A percentile compares a stretch with the other conserved stretches of the same genome.
Evolutionary conservation across 495 filamentous ascomycete genomes (phyloP).

Genomic region (Xylona heveae): DNA sequence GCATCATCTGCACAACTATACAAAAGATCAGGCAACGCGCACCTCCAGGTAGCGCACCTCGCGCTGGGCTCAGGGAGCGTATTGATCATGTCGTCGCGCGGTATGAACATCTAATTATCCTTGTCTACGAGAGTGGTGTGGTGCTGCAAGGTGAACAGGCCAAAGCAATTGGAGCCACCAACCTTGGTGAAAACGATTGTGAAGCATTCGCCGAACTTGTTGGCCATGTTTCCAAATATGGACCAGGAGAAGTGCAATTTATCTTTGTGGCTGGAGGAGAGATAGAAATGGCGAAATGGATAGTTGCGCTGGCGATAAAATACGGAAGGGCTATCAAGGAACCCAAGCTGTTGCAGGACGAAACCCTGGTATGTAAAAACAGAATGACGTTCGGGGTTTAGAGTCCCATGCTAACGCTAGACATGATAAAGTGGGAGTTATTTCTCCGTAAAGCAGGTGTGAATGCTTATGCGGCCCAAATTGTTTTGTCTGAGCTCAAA

Average conservation of each 20-base stretch:
- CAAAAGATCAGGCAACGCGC: constrained; percentile 51
- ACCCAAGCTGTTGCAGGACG: constrained; percentile 16
- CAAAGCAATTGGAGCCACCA: constrained; percentile 5
- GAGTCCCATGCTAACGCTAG: background rate
- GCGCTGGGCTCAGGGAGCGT: constrained; percentile 30
- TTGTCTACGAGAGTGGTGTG: constrained; percentile 36
- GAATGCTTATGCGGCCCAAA: constrained; percentile 66
- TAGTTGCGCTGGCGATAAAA: constrained; percentile 24
- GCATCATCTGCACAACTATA: constrained; percentile 48
- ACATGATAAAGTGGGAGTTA: constrained; percentile 35
- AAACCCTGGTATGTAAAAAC: constrained; percentile 12
- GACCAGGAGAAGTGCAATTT: constrained; percentile 20
- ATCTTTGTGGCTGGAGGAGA: constrained; percentile 35
- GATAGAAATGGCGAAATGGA: constrained; percentile 33
- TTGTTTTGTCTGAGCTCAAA: constrained; percentile 31
- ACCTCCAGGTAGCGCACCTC: constrained; percentile 22
- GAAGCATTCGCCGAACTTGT: constrained; percentile 31
- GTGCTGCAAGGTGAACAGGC: constrained; percentile 13
- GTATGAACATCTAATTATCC: constrained; percentile 50
- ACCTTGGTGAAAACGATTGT: constrained; percentile 21
- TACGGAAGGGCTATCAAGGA: constrained; percentile 10
- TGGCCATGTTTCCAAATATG: constrained; percentile 23
- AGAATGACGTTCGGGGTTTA: background rate
- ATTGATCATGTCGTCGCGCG: constrained; percentile 30
- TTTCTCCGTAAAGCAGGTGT: constrained; percentile 53